A percentile compares a stretch with the other conserved stretches of the same genome.
These are phyloP conservation scores for Beauveria varroae DNA, from an alignment of 2,329 filamentous ascomycete genomes.

Conservation along the genomic window DNA sequence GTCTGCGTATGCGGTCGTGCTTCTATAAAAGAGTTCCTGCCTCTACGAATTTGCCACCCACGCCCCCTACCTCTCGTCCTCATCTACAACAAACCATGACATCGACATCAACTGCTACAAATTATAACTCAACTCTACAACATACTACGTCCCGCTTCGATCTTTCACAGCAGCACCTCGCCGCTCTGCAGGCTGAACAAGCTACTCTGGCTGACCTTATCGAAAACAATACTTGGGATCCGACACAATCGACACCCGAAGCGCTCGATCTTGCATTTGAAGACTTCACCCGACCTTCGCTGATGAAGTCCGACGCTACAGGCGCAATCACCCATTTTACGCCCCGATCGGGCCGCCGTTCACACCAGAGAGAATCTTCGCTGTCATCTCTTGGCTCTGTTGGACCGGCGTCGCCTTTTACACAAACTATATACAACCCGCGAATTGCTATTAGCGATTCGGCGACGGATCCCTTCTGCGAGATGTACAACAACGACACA, in stretches of 20 bases:
- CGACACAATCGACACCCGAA: not conserved
- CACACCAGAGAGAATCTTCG: constrained; percentile 54
- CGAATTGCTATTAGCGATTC: constrained; percentile 49
- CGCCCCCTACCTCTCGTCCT: constrained; percentile 5
- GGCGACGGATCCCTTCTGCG: constrained; percentile 37
- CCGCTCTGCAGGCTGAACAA: not conserved
- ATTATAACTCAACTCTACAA: not conserved
- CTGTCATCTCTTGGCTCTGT: constrained; percentile 53
- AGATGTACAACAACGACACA: constrained; percentile 26
- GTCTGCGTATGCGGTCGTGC: not conserved
- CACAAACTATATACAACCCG: constrained; percentile 47
- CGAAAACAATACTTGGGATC: constrained; percentile 1
- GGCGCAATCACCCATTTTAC: constrained; percentile 29
- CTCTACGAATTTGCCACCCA: constrained; percentile 9
- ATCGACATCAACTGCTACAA: not conserved
- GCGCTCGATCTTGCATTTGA: constrained; percentile 7
- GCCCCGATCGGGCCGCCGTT: constrained; percentile 30
- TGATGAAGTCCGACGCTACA: constrained; percentile 38
- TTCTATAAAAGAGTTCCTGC: constrained; percentile 5
- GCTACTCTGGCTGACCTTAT: not conserved
- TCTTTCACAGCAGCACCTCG: not conserved
- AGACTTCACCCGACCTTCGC: constrained; percentile 15
- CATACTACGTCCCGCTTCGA: not conserved
- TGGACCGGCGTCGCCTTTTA: constrained; percentile 53
- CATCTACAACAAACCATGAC: constrained; percentile 8